Evolutionary conservation across 345 rosid species (phyloP).

Genomic region (Clarkia xantiana): DNA sequence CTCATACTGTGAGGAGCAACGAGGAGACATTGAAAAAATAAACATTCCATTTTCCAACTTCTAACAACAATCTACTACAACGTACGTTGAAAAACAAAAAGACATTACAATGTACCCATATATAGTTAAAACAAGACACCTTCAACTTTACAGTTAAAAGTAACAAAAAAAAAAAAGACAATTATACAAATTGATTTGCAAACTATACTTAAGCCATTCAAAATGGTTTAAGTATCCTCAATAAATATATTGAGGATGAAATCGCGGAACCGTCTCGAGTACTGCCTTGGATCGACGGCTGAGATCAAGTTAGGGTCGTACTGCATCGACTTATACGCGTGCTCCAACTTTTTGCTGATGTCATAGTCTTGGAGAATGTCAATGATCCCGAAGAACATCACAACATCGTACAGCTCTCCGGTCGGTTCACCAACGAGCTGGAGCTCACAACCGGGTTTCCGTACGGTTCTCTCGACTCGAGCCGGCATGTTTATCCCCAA

Average conservation of each 20-base stretch:
- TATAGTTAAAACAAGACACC: no score
- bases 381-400: conserved; percentile 73
- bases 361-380: conserved; percentile 91
- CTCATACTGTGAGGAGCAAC: no score
- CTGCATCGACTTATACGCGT: conserved; percentile 73
- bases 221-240: conserved; percentile 30
- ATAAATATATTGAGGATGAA: conserved; percentile 54
- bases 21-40: no score
- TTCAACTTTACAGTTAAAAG: no score
- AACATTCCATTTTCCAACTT: no score
- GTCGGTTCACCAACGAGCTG: conserved; percentile 69
- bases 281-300: conserved; percentile 78
- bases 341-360: conserved; percentile 86
- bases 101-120: no score
- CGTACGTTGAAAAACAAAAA: no score
- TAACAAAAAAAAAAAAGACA: no score
- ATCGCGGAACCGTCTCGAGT: conserved; percentile 71
- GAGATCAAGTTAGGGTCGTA: conserved; percentile 77
- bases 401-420: conserved; percentile 62
- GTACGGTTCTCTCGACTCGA: conserved; percentile 52
- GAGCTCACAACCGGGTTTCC: conserved; percentile 36
- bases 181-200: no score
- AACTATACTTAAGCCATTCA: no score
- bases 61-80: no score
- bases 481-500: conserved; percentile 75